phyloP scores from a whole-genome alignment of 768 basidiomycete genomes.

The Tylopilus cervinicoccineus region DNA sequence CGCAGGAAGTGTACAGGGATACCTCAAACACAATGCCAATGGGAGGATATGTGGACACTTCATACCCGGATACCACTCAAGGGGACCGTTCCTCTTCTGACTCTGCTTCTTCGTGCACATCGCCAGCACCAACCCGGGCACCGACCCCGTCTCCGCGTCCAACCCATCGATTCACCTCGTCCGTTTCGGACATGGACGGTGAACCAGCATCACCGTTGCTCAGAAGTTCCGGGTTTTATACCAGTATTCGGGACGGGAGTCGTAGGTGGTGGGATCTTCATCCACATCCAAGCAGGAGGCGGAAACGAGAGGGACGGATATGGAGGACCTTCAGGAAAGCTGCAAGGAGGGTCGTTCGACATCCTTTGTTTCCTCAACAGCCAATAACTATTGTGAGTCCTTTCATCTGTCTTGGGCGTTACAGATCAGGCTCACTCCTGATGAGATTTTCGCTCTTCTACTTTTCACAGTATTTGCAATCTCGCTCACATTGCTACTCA shows the following conservation, averaged over 20 bases:
- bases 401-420: not conserved
- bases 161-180: conserved; percentile 47
- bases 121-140: conserved; percentile 61
- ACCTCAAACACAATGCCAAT: conserved; percentile 5
- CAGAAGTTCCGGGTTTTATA: conserved; percentile 20
- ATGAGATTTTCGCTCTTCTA: conserved; percentile 64
- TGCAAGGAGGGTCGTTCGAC: conserved; percentile 54
- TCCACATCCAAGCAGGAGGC: conserved; percentile 43
- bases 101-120: conserved; percentile 32
- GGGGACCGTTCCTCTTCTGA: conserved; percentile 24
- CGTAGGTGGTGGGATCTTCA: conserved; percentile 54
- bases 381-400: conserved; percentile 70
- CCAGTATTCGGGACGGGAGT: conserved; percentile 43
- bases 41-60: conserved; percentile 8
- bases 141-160: conserved; percentile 54
- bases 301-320: conserved; percentile 45
- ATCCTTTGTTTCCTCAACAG: conserved; percentile 75
- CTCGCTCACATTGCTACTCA: conserved; percentile 80
- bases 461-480: conserved; percentile 79
- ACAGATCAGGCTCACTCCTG: conserved; percentile 20
- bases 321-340: conserved; percentile 52
- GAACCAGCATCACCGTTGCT: conserved; percentile 51
- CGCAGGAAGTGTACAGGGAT: conserved; percentile 33
- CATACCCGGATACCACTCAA: conserved; percentile 27
- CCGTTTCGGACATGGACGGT: conserved; percentile 58